These are phyloP conservation scores for Fomitopsis pulvina DNA, from an alignment of 768 basidiomycete species.

Conservation along the genomic window DNA sequence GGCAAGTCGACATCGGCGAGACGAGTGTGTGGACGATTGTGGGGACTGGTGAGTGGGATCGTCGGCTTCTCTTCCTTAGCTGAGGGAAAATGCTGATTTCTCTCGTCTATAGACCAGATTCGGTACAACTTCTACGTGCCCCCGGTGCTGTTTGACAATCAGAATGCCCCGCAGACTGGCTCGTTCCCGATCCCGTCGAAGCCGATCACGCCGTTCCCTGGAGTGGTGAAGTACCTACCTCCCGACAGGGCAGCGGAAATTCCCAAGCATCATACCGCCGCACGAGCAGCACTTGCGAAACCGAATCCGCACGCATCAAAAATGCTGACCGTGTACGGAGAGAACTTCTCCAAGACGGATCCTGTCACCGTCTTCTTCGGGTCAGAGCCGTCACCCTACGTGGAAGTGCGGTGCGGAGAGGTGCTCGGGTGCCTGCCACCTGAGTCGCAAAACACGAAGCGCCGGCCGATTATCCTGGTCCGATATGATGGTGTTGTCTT, in stretches of 20 bases:
- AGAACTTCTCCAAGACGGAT: slow-evolving; percentile 81
- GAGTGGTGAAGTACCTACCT: slow-evolving; percentile 85
- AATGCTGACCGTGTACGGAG: slow-evolving; percentile 83
- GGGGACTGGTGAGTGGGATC: slow-evolving; percentile 60
- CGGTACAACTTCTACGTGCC: slow-evolving; percentile 94
- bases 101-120: slow-evolving; percentile 58
- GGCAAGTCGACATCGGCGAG: slow-evolving; percentile 90
- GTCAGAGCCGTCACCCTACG: slow-evolving; percentile 78
- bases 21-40: slow-evolving; percentile 94
- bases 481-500: slow-evolving; percentile 84
- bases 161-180: slow-evolving; percentile 60
- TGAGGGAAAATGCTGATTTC: slow-evolving; percentile 6
- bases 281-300: slow-evolving; percentile 65
- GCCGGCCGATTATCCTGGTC: slow-evolving; percentile 75
- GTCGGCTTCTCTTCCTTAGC: slow-evolving; percentile 6
- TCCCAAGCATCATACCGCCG: slow-evolving; percentile 62
- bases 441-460: slow-evolving; percentile 57
- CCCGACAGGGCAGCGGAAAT: slow-evolving; percentile 82
- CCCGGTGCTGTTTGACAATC: slow-evolving; percentile 75
- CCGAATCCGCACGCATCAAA: slow-evolving; percentile 73
- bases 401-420: slow-evolving; percentile 84
- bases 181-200: slow-evolving; percentile 78
- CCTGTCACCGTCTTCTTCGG: slow-evolving; percentile 84
- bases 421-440: slow-evolving; percentile 79
- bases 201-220: slow-evolving; percentile 81